Evolutionary conservation across 2,329 filamentous ascomycete species (phyloP).

Genomic region (Aotearoamyces nothofagi): DNA sequence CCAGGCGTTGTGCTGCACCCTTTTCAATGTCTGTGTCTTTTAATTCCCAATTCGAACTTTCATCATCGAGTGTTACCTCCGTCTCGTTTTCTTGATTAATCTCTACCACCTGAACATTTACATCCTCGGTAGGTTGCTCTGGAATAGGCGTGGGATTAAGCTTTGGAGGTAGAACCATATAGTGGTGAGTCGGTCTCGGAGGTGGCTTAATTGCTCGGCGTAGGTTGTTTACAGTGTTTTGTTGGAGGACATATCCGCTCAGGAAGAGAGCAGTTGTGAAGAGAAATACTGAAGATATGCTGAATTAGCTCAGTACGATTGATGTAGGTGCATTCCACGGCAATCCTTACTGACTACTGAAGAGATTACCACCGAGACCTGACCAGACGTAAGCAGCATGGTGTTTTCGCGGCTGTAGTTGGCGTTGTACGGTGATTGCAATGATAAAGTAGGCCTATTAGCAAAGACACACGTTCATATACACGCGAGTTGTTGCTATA

Average conservation of each 20-base stretch:
- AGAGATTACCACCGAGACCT: slow-evolving; percentile 55
- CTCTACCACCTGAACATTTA: slow-evolving; percentile 1
- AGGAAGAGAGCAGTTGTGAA: slow-evolving; percentile 77
- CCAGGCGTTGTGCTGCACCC: slow-evolving; percentile 9
- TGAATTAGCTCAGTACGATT: slow-evolving; percentile 6
- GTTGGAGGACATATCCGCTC: slow-evolving; percentile 76
- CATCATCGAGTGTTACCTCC: neutral
- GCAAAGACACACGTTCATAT: too few species aligned
- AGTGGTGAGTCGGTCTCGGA: slow-evolving; percentile 8
- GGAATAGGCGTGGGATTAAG: slow-evolving; percentile 3
- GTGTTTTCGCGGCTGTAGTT: too few species aligned
- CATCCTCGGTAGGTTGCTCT: slow-evolving; percentile 2
- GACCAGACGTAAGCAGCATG: slow-evolving; percentile 46
- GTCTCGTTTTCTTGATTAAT: neutral
- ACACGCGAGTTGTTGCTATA: too few species aligned
- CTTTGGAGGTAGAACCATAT: slow-evolving; percentile 9
- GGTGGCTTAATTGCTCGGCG: slow-evolving; percentile 47
- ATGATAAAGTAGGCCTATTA: too few species aligned
- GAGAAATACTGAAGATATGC: slow-evolving; percentile 38
- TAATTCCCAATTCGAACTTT: neutral
- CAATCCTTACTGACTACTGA: slow-evolving; percentile 40
- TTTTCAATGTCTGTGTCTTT: slow-evolving; percentile 1
- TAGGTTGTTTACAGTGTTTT: slow-evolving; percentile 66
- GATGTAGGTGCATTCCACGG: slow-evolving; percentile 3
- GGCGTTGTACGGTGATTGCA: too few species aligned